These are phyloP conservation scores for Plasmodium cynomolgi DNA, from an alignment of 169 alveolate species.

Conservation along the genomic window DNA sequence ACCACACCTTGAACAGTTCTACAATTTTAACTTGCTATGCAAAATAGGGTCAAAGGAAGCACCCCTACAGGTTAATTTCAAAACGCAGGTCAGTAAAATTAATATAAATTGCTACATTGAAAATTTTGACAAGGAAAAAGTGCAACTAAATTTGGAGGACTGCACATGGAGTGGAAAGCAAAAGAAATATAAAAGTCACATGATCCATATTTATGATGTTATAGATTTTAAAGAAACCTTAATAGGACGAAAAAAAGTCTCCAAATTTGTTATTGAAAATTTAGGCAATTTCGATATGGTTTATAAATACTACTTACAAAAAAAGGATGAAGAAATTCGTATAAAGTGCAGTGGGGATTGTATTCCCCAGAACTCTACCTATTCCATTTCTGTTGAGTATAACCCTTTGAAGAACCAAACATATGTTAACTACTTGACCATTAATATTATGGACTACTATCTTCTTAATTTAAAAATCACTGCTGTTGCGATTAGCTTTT, in stretches of 20 bases:
- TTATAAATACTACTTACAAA: slow-evolving; percentile 67
- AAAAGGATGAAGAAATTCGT: slow-evolving; percentile 44
- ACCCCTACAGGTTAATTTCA: slow-evolving; percentile 50
- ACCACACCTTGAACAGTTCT: slow-evolving; percentile 66
- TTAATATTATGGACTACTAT: slow-evolving; percentile 57
- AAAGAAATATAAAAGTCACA: slow-evolving; percentile 14
- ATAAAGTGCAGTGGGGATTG: slow-evolving; percentile 16
- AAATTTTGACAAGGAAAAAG: slow-evolving; percentile 26
- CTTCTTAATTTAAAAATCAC: slow-evolving; percentile 43
- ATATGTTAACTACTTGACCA: slow-evolving; percentile 37
- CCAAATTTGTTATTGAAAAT: slow-evolving; percentile 62
- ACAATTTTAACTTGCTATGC: slow-evolving; percentile 61
- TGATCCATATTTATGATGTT: slow-evolving; percentile 10
- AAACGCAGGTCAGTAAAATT: slow-evolving; percentile 42
- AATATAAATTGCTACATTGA: slow-evolving; percentile 66
- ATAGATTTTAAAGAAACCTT: slow-evolving; percentile 63
- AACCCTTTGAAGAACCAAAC: slow-evolving; percentile 14
- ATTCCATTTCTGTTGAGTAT: slow-evolving; percentile 28
- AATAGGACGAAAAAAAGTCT: slow-evolving; percentile 40
- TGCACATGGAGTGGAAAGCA: background rate
- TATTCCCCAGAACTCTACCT: slow-evolving; percentile 14
- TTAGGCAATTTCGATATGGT: slow-evolving; percentile 40
- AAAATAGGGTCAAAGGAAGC: slow-evolving; percentile 33
- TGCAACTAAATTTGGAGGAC: slow-evolving; percentile 17
- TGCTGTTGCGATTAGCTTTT: slow-evolving; percentile 30